These are phyloP conservation scores for Vicia sativa DNA, from an alignment of 306 rosid genomes.

Conservation along the genomic window DNA sequence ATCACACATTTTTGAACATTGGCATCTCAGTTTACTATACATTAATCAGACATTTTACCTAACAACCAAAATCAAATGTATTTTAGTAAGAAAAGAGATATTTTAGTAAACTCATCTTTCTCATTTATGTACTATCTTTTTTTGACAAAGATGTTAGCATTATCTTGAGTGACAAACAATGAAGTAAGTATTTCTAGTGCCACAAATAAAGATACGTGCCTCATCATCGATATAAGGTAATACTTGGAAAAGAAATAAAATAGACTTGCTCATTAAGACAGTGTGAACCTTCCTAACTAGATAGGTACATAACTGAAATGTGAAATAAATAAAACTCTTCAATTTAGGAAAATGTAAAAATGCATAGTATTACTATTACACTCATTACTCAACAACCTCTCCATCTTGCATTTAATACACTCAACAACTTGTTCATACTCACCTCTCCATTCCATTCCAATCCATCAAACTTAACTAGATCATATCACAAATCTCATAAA, in stretches of 20 bases:
- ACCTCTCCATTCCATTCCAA: slow-evolving; percentile 12
- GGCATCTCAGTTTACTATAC: not conserved
- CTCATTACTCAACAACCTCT: slow-evolving; percentile 24
- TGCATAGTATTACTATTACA: too few relatives aligned
- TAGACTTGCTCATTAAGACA: slow-evolving; percentile 8
- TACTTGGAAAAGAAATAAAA: not conserved
- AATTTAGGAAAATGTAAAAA: slow-evolving; percentile 11
- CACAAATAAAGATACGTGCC: not conserved
- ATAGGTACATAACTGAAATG: not conserved
- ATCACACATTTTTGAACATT: not conserved
- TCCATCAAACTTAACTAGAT: not conserved
- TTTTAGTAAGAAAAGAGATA: not conserved
- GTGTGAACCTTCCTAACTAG: slow-evolving; percentile 17
- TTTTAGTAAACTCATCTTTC: not conserved
- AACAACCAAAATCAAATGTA: not conserved
- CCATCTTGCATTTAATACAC: slow-evolving; percentile 45
- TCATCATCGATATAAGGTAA: not conserved
- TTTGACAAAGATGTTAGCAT: not conserved
- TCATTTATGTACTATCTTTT: not conserved
- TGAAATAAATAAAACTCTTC: not conserved
- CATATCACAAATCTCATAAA: slow-evolving; percentile 2
- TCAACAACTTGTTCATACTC: slow-evolving; percentile 32
- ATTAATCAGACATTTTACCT: slow-evolving; percentile 1
- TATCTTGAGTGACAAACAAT: not conserved
- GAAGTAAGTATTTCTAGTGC: not conserved